These are phyloP conservation scores for Penicillium steckii DNA, from an alignment of 495 filamentous ascomycete genomes.

Conservation along the genomic window DNA sequence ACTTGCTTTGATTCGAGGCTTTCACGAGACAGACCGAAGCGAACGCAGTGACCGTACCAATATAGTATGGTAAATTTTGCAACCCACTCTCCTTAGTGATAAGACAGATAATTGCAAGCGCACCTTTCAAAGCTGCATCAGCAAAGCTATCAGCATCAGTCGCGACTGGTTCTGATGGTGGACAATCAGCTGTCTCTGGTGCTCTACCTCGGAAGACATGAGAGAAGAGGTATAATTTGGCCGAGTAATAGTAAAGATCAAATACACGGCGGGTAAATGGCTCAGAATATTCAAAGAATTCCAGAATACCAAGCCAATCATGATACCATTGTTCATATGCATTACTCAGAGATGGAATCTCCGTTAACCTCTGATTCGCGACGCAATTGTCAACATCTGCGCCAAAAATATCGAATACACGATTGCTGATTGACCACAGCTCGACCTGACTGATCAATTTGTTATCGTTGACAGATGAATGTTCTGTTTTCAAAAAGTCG, in stretches of 20 bases:
- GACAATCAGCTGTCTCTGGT: background rate
- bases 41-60: background rate
- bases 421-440: slow-evolving; percentile 18
- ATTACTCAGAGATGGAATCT: slow-evolving; percentile 7
- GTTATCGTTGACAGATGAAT: slow-evolving; percentile 1
- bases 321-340: slow-evolving; percentile 11
- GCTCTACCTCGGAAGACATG: slow-evolving; percentile 12
- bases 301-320: slow-evolving; percentile 9
- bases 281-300: background rate
- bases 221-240: slow-evolving; percentile 15
- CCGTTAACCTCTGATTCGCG: background rate
- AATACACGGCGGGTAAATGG: slow-evolving; percentile 5
- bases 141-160: background rate
- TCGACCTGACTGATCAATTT: slow-evolving; percentile 24
- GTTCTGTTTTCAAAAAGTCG: background rate
- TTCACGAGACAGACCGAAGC: background rate
- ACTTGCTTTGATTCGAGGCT: background rate
- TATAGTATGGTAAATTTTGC: background rate
- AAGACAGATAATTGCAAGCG: background rate
- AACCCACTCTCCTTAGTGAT: background rate
- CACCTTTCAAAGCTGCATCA: background rate
- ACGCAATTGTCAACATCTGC: slow-evolving; percentile 21
- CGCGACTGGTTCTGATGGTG: background rate
- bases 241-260: slow-evolving; percentile 10
- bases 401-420: slow-evolving; percentile 28